Conservation (phyloP, 345 rosid genomes). For the Hypericum androsaemum region DNA sequence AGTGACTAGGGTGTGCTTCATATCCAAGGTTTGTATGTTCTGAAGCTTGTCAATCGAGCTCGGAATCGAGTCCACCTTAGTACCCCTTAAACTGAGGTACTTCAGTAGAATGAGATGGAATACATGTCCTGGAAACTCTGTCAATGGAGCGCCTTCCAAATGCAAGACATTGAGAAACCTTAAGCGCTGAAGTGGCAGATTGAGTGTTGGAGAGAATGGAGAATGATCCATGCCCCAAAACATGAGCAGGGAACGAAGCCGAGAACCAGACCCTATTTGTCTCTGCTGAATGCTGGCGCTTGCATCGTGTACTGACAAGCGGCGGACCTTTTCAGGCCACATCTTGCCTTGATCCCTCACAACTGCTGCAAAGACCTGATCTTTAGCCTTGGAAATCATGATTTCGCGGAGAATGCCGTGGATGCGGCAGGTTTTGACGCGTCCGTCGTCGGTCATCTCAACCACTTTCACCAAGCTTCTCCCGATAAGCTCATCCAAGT, state of each 20-base stretch:
- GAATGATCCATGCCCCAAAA: constrained; percentile 10
- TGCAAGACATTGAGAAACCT: constrained; percentile 32
- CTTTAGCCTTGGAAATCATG: constrained; percentile 25
- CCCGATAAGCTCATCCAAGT: constrained; percentile 30
- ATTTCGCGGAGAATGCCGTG: constrained; percentile 31
- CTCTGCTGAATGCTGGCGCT: constrained; percentile 8
- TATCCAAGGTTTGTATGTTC: constrained; percentile 36
- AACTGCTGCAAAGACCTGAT: constrained; percentile 27
- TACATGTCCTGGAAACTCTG: constrained; percentile 26
- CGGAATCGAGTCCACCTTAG: constrained; percentile 25
- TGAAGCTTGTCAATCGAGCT: constrained; percentile 30
- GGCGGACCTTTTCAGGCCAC: constrained; percentile 32
- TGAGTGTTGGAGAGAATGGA: constrained; percentile 2
- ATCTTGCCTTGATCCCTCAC: constrained; percentile 9
- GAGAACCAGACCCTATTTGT: background rate
- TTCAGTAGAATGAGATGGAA: constrained; percentile 18
- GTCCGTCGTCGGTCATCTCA: constrained; percentile 20
- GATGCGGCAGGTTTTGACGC: constrained; percentile 25
- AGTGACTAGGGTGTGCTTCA: constrained; percentile 27
- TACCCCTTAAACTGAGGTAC: constrained; percentile 29
- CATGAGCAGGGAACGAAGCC: constrained; percentile 30
- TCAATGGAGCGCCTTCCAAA: constrained; percentile 24
- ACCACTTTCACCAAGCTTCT: constrained; percentile 31
- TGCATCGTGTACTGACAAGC: constrained; percentile 24
- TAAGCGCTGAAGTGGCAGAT: constrained; percentile 4